These are phyloP conservation scores for Ganoderma resinaceum DNA, from an alignment of 1,284 basidiomycete genomes.

Conservation along the genomic window DNA sequence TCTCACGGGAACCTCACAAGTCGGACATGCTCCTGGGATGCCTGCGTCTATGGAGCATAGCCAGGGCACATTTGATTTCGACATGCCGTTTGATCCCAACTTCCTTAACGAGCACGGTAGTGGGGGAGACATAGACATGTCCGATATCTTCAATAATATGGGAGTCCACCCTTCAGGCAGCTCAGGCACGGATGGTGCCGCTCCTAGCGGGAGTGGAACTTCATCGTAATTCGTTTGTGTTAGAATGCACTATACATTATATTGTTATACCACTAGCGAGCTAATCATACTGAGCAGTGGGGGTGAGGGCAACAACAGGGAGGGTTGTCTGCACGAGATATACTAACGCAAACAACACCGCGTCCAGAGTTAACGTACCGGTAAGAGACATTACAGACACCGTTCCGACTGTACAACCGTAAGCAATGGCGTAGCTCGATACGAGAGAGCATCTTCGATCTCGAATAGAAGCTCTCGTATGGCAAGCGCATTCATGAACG, in stretches of 20 bases:
- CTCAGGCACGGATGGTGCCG: slow-evolving; percentile 3
- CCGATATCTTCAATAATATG: slow-evolving; percentile 33
- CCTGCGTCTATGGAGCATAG: slow-evolving; percentile 4
- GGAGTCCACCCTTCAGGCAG: slow-evolving; percentile 9
- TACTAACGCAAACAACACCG: slow-evolving; percentile 16
- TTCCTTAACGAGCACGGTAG: slow-evolving; percentile 22
- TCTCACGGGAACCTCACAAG: slow-evolving; percentile 19
- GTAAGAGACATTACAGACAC: slow-evolving; percentile 27
- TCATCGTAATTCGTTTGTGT: background rate
- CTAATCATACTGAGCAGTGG: slow-evolving; percentile 21
- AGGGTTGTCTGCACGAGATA: slow-evolving; percentile 20
- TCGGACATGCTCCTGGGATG: slow-evolving; percentile 12
- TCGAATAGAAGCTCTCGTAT: background rate
- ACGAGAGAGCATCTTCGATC: slow-evolving; percentile 15
- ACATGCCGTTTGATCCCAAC: slow-evolving; percentile 19
- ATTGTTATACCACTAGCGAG: slow-evolving; percentile 15
- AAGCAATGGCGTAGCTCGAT: slow-evolving; percentile 13
- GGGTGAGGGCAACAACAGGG: slow-evolving; percentile 12
- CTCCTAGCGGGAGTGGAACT: background rate
- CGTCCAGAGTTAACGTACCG: background rate
- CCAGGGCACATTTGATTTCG: slow-evolving; percentile 27
- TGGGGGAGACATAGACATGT: slow-evolving; percentile 27
- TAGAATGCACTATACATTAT: slow-evolving; percentile 6
- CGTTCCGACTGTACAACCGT: slow-evolving; percentile 27
- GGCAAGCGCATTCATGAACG: slow-evolving; percentile 38